phyloP scores from a whole-genome alignment of 768 basidiomycete species.

The Serendipita sp. region DNA sequence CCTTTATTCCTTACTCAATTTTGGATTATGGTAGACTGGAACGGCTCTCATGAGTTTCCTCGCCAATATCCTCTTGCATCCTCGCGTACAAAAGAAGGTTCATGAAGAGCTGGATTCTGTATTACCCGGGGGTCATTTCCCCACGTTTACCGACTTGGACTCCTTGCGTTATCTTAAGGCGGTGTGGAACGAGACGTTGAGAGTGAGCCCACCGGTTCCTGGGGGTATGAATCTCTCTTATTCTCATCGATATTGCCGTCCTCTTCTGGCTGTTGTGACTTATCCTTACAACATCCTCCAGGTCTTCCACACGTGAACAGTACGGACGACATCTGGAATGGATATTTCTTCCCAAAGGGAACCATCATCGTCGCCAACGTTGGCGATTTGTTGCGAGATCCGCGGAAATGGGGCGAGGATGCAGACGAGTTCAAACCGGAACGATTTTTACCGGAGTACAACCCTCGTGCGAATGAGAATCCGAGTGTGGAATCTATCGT shows the following conservation, averaged over 20 bases:
- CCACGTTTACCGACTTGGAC: background rate
- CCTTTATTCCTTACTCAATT: background rate
- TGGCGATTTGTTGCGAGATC: background rate
- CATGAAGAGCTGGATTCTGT: slow-evolving; percentile 16
- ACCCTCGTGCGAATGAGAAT: background rate
- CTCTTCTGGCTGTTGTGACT: no score
- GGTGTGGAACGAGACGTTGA: background rate
- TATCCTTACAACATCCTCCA: background rate
- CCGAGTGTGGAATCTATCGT: background rate
- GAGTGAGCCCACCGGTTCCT: background rate
- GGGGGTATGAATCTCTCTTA: background rate
- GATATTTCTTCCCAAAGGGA: background rate
- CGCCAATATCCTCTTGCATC: slow-evolving; percentile 17
- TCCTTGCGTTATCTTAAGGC: background rate
- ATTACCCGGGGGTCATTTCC: no score
- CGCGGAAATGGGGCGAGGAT: background rate
- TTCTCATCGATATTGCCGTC: no score
- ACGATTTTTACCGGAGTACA: background rate
- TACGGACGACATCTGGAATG: background rate
- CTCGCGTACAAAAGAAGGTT: slow-evolving; percentile 12
- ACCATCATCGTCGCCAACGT: background rate
- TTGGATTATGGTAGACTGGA: background rate
- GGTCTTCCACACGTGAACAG: background rate
- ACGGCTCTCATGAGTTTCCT: background rate
- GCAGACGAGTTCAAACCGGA: background rate